Base-by-base conservation (phyloP, 495 filamentous ascomycete genomes). In the Apodospora peruviana region DNA sequence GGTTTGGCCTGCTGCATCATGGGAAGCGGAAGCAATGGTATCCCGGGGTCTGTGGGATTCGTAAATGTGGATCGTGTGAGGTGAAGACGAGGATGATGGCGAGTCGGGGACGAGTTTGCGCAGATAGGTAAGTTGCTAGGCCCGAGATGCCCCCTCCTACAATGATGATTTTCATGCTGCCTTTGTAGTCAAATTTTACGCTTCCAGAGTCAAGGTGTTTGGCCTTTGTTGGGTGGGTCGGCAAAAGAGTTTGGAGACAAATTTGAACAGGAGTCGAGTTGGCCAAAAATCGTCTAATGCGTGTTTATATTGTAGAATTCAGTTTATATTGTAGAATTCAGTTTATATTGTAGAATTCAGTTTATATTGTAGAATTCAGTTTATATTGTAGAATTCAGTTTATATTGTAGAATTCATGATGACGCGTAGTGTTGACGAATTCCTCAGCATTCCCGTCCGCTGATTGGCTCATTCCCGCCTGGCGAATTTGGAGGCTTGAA, bases 71-170 rank as follows among this genome's bases (percentile, higher is more conserved):
- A 72, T 62, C 20, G 57, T 27, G 17, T 64, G 50, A 4, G 43
- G 44, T 1, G 21, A 7, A 23, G n/a, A 4, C 19, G 11, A 50
- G 50, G 18, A 47, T n/a, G n/a, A n/a, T 23, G 40, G 48, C n/a
- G 50, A 39, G 20, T 21, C 20, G 23, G 70, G 70, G 10, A 80
- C 66, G 56, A 74, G 65, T 47, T 79, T 77, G 38, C 61, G 61
- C 11, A 81, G 69, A 24, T 61, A 60, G 66, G 46, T 78, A 78
- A 29, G 64, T 60, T 7, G 72, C 40, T 17, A 73, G 68, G 25
- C 78, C 78, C 37, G 65, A 55, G 49, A 80, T 75, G 36, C 78
- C 78, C 35, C 59, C 77, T 40, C 78, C 78, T 20, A 79, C 58
- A 22, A 81, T 78, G 45, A 74, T 66, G 46, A 81, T 74, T 50